These are phyloP conservation scores for Erysiphe pulchra DNA, from an alignment of 2,329 filamentous ascomycete species.

Conservation along the genomic window DNA sequence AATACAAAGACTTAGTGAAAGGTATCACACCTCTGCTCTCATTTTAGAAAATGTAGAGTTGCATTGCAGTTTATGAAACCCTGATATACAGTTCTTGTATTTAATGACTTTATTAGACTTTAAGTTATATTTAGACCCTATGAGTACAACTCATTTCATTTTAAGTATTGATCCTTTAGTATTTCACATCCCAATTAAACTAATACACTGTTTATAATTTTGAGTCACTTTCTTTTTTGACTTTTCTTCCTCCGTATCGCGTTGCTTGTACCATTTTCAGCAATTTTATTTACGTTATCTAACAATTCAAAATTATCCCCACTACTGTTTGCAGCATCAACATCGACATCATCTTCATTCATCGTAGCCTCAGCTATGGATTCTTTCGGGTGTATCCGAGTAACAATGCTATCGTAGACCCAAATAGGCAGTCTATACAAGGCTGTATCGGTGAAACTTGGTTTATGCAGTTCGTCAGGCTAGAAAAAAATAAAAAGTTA, in stretches of 20 bases:
- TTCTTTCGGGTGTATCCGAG: too few relatives aligned
- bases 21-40: too few relatives aligned
- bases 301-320: conserved; percentile 37
- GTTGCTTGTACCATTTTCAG: conserved; percentile 10
- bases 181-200: too few relatives aligned
- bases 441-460: conserved; percentile 59
- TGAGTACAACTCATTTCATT: too few relatives aligned
- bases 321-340: conserved; percentile 24
- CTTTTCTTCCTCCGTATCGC: conserved; percentile 10
- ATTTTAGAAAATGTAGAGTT: too few relatives aligned
- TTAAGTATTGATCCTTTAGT: too few relatives aligned
- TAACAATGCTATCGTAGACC: conserved; percentile 28
- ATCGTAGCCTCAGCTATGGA: too few relatives aligned
- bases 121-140: too few relatives aligned
- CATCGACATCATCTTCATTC: conserved; percentile 16
- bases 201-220: background rate
- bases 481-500: conserved; percentile 15
- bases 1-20: too few relatives aligned
- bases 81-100: too few relatives aligned
- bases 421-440: conserved; percentile 56
- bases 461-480: conserved; percentile 55
- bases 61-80: too few relatives aligned
- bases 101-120: too few relatives aligned
- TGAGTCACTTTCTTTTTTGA: conserved; percentile 1
- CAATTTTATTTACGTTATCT: conserved; percentile 21